Evolutionary conservation across 169 alveolate genomes (phyloP), one percentile per base, ranked within the genome.

Genomic region (Babesia sp.): DNA sequence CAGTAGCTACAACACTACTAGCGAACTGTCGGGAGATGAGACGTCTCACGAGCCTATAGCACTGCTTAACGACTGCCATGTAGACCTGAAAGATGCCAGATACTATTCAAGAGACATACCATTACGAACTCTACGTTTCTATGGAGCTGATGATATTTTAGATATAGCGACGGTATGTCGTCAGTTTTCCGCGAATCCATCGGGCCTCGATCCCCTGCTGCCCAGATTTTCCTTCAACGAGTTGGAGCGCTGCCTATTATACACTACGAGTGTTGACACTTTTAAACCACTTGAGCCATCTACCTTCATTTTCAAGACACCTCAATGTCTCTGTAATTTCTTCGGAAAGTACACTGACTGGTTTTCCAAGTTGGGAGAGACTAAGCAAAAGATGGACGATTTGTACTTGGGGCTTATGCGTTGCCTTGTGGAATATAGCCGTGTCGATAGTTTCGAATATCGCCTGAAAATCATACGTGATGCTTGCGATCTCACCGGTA

Each of bases 51-150:
- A 56, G 24, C 72, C 59, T 22, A 56, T 71, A 20, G 71, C 44
- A 60, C 14, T 79, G 54, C 26, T 50, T 24, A 70, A 70, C 55
- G 87, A 79, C 50, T 68, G 34, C 51, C 48, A 69, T 28, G 63
- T 70, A 29, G 79, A 34, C 33, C 71, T 79, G 20, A 58, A 69
- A 24, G 71, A 71, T 28, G 78, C 78, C 24, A 57, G 67, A 31
- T 79, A 79, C 59, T 79, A 69, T 29, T 59, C 83, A 1, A 36
- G 87, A 9, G 87, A 79, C 28, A 50, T 79, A 14, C 87, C 87
- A 14, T 53, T 79, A 48, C 55, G 87, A 5, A 36, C 70, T 48
- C 75, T 79, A 0, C 63, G 53, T 66, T 60, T 70, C 31, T 79
- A 79, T 45, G 78, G 83, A 20, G 71, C 66, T 14, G 83, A 68